Evolutionary conservation across 805 yeast species (phyloP), one percentile per base, ranked within the genome.

Genomic region (Wickerhamiella azymoides): DNA sequence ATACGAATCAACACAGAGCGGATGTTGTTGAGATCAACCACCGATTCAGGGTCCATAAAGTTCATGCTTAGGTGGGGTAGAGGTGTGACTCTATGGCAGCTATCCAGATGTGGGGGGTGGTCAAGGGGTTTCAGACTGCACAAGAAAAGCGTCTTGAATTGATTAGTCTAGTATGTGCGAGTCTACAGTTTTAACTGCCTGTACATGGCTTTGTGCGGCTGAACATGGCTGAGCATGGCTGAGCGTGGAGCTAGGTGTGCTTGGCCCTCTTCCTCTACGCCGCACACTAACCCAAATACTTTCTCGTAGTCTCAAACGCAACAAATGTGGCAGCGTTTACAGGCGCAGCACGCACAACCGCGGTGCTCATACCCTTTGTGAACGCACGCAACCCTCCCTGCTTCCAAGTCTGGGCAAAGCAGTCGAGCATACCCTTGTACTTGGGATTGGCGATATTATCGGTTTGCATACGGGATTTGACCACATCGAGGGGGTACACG

Each of bases 251-350:
- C n/a, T n/a, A n/a, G n/a, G n/a, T n/a, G n/a, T n/a, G n/a, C n/a
- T n/a, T n/a, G n/a, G n/a, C n/a, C n/a, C n/a, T n/a, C n/a, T n/a
- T n/a, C n/a, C n/a, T n/a, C n/a, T n/a, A n/a, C n/a, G 24, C 24
- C 24, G 6, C 24, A 21, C 24, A 10, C 39, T 52, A 59, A 17
- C 61, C 64, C 43, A 63, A 48, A 16, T 50, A 47, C 38, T 64
- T 44, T 17, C 88, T 80, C 4, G 95, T 83, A 43, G 81, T 64
- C 63, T 92, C 99, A 61, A 92, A 92, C 2, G 93, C 86, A 38
- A 85, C 80, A 65, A 92, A 92, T 0, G 98, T 93, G 26, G 93
- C 94, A 36, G 95, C 99, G 61, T 92, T 93, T 3, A 93, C 98
- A 0, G 98, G 98, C 2, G 95, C 94, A 42, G 99, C 97, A 66